Percentiles rank a stretch among this genome's conserved stretches.
Evolutionary conservation across 2,329 filamentous ascomycete species (phyloP).

Genomic region (Ceratocystis albifundus): DNA sequence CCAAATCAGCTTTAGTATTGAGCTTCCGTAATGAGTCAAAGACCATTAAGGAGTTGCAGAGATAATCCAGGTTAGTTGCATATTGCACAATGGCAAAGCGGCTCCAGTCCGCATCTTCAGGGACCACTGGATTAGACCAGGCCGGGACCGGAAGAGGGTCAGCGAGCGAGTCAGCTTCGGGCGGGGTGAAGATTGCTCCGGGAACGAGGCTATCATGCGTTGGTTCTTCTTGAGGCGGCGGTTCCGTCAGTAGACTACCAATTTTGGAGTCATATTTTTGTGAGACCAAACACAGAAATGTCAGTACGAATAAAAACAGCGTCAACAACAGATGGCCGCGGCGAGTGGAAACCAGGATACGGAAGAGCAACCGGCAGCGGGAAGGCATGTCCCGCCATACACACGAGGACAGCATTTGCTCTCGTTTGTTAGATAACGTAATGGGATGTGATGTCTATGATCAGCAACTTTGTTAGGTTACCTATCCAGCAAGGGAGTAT

Average conservation of each 20-base stretch:
- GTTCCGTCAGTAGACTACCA: background rate
- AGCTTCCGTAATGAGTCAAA: slow-evolving; percentile 36
- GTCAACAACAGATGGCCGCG: background rate
- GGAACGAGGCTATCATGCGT: background rate
- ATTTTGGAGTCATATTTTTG: background rate
- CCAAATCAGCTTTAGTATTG: slow-evolving; percentile 35
- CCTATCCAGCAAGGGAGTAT: too few species aligned
- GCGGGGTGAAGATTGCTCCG: background rate
- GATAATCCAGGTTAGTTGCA: slow-evolving; percentile 37
- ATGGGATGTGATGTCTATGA: background rate
- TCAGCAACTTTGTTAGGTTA: background rate
- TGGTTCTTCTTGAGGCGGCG: background rate
- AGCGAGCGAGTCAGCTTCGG: background rate
- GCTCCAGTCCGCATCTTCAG: slow-evolving; percentile 32
- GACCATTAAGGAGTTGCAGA: slow-evolving; percentile 42
- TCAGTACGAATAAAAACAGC: background rate
- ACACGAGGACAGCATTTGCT: background rate
- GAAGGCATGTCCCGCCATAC: background rate
- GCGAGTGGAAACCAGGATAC: background rate
- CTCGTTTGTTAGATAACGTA: background rate
- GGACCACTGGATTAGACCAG: slow-evolving; percentile 15
- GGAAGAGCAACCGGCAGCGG: background rate
- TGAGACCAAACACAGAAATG: slow-evolving; percentile 1
- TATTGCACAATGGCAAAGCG: slow-evolving; percentile 41
- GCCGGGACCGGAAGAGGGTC: background rate